Evolutionary conservation across 129 eudicot genomes (phyloP).

Genomic region (Mikania micrantha): DNA sequence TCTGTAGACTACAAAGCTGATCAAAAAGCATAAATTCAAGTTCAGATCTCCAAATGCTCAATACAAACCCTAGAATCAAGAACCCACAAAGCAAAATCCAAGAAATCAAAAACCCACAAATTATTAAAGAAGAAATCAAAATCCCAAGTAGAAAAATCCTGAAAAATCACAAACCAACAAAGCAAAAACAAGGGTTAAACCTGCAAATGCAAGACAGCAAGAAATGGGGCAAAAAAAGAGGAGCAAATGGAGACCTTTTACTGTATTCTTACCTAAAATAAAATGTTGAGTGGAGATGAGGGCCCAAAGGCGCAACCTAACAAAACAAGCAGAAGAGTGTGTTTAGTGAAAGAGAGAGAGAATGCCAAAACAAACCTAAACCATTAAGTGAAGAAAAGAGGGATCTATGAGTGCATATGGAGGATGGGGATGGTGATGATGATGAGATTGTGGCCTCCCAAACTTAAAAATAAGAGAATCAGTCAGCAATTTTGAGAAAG

Average conservation of each 20-base stretch:
- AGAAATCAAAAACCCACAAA: background rate
- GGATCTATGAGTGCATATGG: constrained; percentile 13
- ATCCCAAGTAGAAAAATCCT: background rate
- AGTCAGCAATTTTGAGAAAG: constrained; percentile 29
- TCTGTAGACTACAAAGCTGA: constrained; percentile 29
- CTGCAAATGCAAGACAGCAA: constrained; percentile 50
- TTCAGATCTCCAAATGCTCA: constrained; percentile 31
- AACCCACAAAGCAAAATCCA: background rate
- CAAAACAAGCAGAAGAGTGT: constrained; percentile 45
- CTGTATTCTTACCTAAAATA: constrained; percentile 31
- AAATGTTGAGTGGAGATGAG: constrained; percentile 48
- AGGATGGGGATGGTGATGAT: constrained; percentile 16
- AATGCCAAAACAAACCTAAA: constrained; percentile 29
- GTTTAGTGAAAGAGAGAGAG: constrained; percentile 42
- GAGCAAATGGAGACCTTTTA: constrained; percentile 24
- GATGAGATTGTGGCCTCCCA: constrained; percentile 15
- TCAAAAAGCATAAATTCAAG: constrained; percentile 24
- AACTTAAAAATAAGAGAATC: constrained; percentile 11
- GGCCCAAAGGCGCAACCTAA: constrained; percentile 46
- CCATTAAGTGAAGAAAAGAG: constrained; percentile 24
- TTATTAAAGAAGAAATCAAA: background rate
- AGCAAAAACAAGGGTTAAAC: background rate
- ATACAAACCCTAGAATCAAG: constrained; percentile 18
- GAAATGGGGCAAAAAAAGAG: constrained; percentile 37
- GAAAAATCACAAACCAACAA: background rate